phyloP scores from a whole-genome alignment of 1,284 basidiomycete genomes.

The Moesziomyces globuligerus region DNA sequence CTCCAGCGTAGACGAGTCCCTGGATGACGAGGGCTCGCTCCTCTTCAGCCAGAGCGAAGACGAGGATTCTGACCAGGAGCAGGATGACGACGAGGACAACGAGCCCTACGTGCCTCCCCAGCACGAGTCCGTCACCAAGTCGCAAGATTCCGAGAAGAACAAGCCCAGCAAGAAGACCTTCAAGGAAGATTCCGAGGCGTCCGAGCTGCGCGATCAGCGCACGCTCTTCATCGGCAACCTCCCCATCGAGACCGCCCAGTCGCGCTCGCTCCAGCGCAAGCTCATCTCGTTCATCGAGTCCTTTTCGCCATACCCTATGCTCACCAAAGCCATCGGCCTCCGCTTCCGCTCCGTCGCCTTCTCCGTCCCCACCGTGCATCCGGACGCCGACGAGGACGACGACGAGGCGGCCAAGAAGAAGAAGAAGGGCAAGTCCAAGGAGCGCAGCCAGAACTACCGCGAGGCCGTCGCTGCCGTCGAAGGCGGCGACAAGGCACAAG shows the following conservation, averaged over 20 bases:
- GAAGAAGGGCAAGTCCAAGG: slow-evolving; percentile 68
- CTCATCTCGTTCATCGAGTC: slow-evolving; percentile 67
- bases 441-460: slow-evolving; percentile 75
- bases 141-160: slow-evolving; percentile 23
- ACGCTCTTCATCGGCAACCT: slow-evolving; percentile 96
- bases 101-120: slow-evolving; percentile 61
- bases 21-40: slow-evolving; percentile 36
- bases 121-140: slow-evolving; percentile 67
- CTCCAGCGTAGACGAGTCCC: slow-evolving; percentile 27
- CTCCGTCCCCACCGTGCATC: slow-evolving; percentile 62
- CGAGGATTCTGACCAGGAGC: slow-evolving; percentile 18
- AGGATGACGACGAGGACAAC: slow-evolving; percentile 30
- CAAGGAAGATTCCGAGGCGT: slow-evolving; percentile 48
- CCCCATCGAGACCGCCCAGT: slow-evolving; percentile 79
- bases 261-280: slow-evolving; percentile 62
- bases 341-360: slow-evolving; percentile 67
- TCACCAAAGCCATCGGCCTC: slow-evolving; percentile 53
- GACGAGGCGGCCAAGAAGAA: slow-evolving; percentile 58
- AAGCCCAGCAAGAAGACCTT: slow-evolving; percentile 50
- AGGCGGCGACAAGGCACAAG: slow-evolving; percentile 56
- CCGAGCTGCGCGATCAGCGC: slow-evolving; percentile 74
- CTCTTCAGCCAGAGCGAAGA: slow-evolving; percentile 33
- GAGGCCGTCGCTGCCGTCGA: slow-evolving; percentile 68
- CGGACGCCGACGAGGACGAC: slow-evolving; percentile 59
- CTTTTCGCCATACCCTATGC: slow-evolving; percentile 53